Evolutionary conservation across 2,329 filamentous ascomycete genomes (phyloP).

Genomic region (Verticillium nonalfalfae): DNA sequence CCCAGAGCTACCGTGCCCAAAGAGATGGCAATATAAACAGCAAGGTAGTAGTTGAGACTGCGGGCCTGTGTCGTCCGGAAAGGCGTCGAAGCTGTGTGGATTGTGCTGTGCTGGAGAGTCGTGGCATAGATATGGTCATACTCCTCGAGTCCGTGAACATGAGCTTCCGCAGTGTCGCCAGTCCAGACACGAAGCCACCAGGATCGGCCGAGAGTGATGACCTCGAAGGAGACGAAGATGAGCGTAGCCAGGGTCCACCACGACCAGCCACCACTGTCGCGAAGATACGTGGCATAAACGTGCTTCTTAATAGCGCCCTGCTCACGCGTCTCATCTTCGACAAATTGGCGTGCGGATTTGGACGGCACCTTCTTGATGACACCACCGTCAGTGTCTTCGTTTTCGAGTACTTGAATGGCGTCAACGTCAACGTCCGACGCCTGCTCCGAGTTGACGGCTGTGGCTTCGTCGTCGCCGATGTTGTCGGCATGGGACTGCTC

Average conservation of each 20-base stretch:
- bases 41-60: conserved; percentile 56
- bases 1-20: conserved; percentile 50
- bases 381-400: conserved; percentile 29
- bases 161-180: conserved; percentile 28
- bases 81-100: conserved; percentile 28
- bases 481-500: conserved; percentile 22
- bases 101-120: conserved; percentile 37
- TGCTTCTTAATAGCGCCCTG: conserved; percentile 60
- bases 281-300: conserved; percentile 64
- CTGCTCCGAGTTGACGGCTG: conserved; percentile 49
- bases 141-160: conserved; percentile 26
- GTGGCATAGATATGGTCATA: conserved; percentile 23
- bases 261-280: conserved; percentile 55
- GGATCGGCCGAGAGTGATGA: conserved; percentile 47
- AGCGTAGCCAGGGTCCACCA: conserved; percentile 52
- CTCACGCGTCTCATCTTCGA: conserved; percentile 69
- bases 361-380: conserved; percentile 42
- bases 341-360: conserved; percentile 60
- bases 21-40: conserved; percentile 59
- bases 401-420: conserved; percentile 18
- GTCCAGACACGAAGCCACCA: conserved; percentile 65
- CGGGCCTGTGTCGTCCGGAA: conserved; percentile 20
- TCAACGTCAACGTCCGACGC: conserved; percentile 25
- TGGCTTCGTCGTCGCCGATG: conserved; percentile 19
- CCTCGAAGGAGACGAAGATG: conserved; percentile 49